These are phyloP conservation scores for Ampelocalamus luodianensis DNA, from an alignment of 176 grass and related monocot species.

Conservation along the genomic window DNA sequence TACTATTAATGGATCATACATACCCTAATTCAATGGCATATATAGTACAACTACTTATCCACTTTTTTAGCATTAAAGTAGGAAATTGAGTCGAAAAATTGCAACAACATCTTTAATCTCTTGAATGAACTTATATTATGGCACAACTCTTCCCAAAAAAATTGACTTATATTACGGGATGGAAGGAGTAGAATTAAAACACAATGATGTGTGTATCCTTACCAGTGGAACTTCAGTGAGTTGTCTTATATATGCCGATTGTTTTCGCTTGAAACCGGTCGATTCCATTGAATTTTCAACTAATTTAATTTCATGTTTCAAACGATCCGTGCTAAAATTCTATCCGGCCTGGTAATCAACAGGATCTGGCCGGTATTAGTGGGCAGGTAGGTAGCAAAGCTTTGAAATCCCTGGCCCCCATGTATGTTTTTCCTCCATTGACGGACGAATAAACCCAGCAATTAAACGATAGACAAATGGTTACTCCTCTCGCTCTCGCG, in stretches of 20 bases:
- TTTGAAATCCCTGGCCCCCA: constrained; percentile 21
- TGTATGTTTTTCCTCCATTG: constrained; percentile 13
- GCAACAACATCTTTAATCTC: too few relatives aligned
- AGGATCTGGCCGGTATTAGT: background rate
- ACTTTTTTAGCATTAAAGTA: too few relatives aligned
- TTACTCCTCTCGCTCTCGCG: background rate
- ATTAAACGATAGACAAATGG: constrained; percentile 25
- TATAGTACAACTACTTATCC: too few relatives aligned
- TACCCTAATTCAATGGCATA: too few relatives aligned
- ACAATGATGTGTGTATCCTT: background rate
- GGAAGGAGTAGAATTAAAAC: background rate
- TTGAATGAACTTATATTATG: too few relatives aligned
- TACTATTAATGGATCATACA: too few relatives aligned
- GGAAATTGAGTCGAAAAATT: too few relatives aligned
- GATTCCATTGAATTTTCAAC: background rate
- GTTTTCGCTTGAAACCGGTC: background rate
- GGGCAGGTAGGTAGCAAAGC: constrained; percentile 41
- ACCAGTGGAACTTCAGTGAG: background rate
- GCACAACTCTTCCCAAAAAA: too few relatives aligned
- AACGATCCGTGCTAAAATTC: background rate
- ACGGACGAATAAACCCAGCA: constrained; percentile 23
- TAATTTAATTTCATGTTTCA: background rate
- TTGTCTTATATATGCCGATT: background rate
- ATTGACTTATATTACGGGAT: too few relatives aligned
- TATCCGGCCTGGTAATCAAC: background rate